Conservation (phyloP, 2,329 filamentous ascomycete genomes). For the Berkeleyomyces rouxiae region DNA sequence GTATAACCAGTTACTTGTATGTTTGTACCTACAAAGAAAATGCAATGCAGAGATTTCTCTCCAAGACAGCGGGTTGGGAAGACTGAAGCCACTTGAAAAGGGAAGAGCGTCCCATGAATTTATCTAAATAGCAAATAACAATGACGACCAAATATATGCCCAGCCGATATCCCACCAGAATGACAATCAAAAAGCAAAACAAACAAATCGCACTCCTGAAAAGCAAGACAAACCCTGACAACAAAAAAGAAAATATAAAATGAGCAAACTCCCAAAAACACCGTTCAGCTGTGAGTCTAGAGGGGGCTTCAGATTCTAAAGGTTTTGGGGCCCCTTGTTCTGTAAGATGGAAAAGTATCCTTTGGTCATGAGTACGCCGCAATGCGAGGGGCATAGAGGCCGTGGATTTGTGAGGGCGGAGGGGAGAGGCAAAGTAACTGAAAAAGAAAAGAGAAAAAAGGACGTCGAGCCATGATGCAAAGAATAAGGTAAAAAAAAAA, state of each 20-base stretch:
- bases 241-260: slow-evolving; percentile 8
- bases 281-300: slow-evolving; percentile 5
- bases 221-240: not conserved
- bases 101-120: not conserved
- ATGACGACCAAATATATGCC: not conserved
- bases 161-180: not conserved
- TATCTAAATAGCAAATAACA: not conserved
- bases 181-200: not conserved
- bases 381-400: not conserved
- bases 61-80: not conserved
- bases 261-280: slow-evolving; percentile 5
- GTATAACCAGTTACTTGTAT: too few species aligned
- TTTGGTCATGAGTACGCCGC: slow-evolving; percentile 3
- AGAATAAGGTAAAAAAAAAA: not conserved
- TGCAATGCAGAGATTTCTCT: not conserved
- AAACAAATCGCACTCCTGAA: not conserved
- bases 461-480: not conserved
- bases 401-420: not conserved
- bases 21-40: not conserved
- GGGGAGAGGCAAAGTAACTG: not conserved
- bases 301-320: slow-evolving; percentile 1
- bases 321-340: slow-evolving; percentile 1
- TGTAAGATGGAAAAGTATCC: not conserved
- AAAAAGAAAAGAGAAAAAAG: slow-evolving; percentile 1
- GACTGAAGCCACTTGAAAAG: not conserved